Evolutionary conservation across 306 rosid species (phyloP).

Genomic region (Herpetospermum pedunculosum): DNA sequence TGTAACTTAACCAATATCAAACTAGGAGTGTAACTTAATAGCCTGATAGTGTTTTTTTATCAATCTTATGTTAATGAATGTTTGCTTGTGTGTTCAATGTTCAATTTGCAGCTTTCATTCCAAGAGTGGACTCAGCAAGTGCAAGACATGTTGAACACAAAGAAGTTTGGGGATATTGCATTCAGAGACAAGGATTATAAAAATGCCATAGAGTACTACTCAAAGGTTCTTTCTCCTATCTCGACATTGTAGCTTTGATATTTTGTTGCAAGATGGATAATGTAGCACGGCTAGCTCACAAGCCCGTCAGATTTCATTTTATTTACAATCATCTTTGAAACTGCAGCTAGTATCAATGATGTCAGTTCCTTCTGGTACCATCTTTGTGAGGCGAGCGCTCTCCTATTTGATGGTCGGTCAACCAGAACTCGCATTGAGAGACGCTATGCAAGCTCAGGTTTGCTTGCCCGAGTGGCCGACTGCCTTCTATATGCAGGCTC

Average conservation of each 20-base stretch:
- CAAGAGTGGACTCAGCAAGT: constrained; percentile 99
- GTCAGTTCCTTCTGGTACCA: constrained; percentile 69
- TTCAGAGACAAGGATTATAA: constrained; percentile 92
- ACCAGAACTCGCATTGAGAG: constrained; percentile 76
- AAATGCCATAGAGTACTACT: constrained; percentile 84
- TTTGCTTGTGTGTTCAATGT: background rate
- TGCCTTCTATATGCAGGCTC: constrained; percentile 86
- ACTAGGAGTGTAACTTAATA: background rate
- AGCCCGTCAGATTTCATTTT: background rate
- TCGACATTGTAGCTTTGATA: background rate
- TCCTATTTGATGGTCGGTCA: constrained; percentile 76
- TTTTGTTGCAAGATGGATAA: background rate
- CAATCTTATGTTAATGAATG: background rate
- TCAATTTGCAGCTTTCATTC: constrained; percentile 64
- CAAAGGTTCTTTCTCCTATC: constrained; percentile 43
- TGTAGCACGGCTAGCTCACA: background rate
- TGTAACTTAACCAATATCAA: too few species aligned
- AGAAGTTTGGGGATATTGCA: constrained; percentile 88
- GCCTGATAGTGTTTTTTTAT: background rate
- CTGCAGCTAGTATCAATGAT: constrained; percentile 72
- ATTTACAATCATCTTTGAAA: background rate
- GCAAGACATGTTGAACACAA: constrained; percentile 87
- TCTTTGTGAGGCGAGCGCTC: constrained; percentile 80
- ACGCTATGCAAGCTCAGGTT: constrained; percentile 94
- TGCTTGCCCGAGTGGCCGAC: constrained; percentile 98